Percentiles rank a stretch among this genome's conserved stretches.
Evolutionary conservation across 2,329 filamentous ascomycete species (phyloP).

Genomic region (Ophiocordyceps unilateralis): DNA sequence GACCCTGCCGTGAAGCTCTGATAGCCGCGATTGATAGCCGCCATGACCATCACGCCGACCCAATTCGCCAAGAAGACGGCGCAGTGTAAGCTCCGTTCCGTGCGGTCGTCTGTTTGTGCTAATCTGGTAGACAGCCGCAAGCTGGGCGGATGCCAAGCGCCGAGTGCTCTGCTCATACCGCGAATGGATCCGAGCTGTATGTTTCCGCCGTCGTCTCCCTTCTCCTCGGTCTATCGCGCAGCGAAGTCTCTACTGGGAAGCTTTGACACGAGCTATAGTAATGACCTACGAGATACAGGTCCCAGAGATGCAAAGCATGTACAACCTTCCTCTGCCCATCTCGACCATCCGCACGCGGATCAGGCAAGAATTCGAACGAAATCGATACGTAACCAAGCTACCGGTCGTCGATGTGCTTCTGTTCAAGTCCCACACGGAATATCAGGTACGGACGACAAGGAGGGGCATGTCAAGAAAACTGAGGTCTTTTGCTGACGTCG

Average conservation of each 20-base stretch:
- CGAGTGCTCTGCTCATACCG: conserved; percentile 82
- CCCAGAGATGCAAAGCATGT: conserved; percentile 94
- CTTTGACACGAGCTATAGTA: not conserved
- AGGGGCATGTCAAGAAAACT: not conserved
- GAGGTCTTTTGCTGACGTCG: conserved; percentile 15
- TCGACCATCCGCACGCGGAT: conserved; percentile 82
- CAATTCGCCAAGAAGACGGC: conserved; percentile 72
- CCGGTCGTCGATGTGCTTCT: conserved; percentile 76
- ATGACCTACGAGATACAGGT: conserved; percentile 37
- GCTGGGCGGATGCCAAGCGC: conserved; percentile 74
- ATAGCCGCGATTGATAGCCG: conserved; percentile 39
- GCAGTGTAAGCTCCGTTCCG: conserved; percentile 43
- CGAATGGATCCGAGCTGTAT: conserved; percentile 90
- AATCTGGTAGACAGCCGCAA: conserved; percentile 46
- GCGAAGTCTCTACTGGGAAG: not conserved
- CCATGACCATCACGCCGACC: conserved; percentile 81
- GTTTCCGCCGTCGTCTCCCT: conserved; percentile 19
- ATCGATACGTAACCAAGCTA: conserved; percentile 84
- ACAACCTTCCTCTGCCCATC: conserved; percentile 78
- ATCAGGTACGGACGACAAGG: conserved; percentile 47
- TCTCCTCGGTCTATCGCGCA: not conserved
- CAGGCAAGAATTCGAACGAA: conserved; percentile 89
- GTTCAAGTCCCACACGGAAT: conserved; percentile 83
- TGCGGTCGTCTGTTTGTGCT: conserved; percentile 12
- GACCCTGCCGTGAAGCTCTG: conserved; percentile 15